phyloP scores from a whole-genome alignment of 2,329 filamentous ascomycete species.

The Colletotrichum plurivorum region DNA sequence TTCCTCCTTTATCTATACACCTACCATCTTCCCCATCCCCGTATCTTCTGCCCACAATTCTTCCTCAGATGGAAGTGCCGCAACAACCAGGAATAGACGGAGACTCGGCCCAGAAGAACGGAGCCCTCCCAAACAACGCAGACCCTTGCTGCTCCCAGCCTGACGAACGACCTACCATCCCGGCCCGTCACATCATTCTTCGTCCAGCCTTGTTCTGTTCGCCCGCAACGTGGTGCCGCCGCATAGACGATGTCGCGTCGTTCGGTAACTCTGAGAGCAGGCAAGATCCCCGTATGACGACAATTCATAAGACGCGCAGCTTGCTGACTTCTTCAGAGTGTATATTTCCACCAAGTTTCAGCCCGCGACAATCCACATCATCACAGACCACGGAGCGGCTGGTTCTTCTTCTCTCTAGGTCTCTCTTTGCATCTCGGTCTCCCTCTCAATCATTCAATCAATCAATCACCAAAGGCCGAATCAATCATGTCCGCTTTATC shows the following conservation, averaged over 20 bases:
- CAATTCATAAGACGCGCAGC: background rate
- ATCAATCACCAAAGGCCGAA: too few relatives aligned
- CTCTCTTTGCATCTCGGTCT: too few relatives aligned
- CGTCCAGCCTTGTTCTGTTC: background rate
- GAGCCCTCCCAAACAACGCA: too few relatives aligned
- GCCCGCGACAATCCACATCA: constrained; percentile 34
- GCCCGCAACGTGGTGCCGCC: background rate
- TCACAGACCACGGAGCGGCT: constrained; percentile 21
- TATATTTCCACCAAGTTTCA: constrained; percentile 34
- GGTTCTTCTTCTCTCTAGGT: background rate
- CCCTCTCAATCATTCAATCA: too few relatives aligned
- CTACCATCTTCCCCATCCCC: constrained; percentile 1
- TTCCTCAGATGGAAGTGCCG: background rate
- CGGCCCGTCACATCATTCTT: background rate
- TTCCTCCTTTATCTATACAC: constrained; percentile 18
- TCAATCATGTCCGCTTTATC: too few relatives aligned
- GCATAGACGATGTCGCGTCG: too few relatives aligned
- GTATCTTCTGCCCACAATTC: background rate
- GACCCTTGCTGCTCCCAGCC: background rate
- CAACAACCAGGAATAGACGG: too few relatives aligned
- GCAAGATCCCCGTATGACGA: background rate
- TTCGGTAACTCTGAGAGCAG: background rate
- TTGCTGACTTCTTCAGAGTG: too few relatives aligned
- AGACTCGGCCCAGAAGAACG: too few relatives aligned
- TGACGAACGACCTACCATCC: background rate